Conservation (phyloP, 1,284 basidiomycete species). For the Leccinum fallax region DNA sequence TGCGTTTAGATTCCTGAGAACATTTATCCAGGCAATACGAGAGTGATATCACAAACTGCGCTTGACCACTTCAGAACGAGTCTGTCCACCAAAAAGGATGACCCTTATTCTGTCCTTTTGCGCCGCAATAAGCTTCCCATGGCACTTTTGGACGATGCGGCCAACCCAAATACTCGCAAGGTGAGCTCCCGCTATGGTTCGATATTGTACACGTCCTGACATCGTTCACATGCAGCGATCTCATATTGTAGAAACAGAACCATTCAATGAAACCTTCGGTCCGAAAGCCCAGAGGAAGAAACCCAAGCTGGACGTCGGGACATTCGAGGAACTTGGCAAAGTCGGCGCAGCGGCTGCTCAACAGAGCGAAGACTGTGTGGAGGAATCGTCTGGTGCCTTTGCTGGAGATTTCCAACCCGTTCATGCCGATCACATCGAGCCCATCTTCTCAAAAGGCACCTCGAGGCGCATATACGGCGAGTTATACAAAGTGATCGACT, state of each 20-base stretch:
- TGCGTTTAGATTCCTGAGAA: constrained; percentile 13
- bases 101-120: constrained; percentile 92
- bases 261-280: constrained; percentile 91
- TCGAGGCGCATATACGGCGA: constrained; percentile 97
- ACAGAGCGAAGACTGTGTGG: constrained; percentile 8
- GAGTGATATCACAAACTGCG: constrained; percentile 96
- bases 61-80: constrained; percentile 93
- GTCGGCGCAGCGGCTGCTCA: constrained; percentile 50
- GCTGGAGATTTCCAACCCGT: constrained; percentile 48
- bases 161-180: constrained; percentile 77
- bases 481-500: constrained; percentile 99
- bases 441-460: constrained; percentile 91
- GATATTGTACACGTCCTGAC: constrained; percentile 5
- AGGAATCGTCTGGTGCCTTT: constrained; percentile 23
- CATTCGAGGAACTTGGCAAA: constrained; percentile 86
- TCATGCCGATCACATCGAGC: constrained; percentile 79
- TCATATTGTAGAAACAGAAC: constrained; percentile 93
- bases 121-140: constrained; percentile 94
- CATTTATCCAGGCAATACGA: constrained; percentile 78
- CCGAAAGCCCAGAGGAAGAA: constrained; percentile 92
- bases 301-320: constrained; percentile 81
- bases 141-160: constrained; percentile 87
- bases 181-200: constrained; percentile 41
- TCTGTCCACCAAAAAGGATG: constrained; percentile 79
- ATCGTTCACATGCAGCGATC: constrained; percentile 54